Conservation (phyloP, 345 rosid species). For the Pugionium cornutum region DNA sequence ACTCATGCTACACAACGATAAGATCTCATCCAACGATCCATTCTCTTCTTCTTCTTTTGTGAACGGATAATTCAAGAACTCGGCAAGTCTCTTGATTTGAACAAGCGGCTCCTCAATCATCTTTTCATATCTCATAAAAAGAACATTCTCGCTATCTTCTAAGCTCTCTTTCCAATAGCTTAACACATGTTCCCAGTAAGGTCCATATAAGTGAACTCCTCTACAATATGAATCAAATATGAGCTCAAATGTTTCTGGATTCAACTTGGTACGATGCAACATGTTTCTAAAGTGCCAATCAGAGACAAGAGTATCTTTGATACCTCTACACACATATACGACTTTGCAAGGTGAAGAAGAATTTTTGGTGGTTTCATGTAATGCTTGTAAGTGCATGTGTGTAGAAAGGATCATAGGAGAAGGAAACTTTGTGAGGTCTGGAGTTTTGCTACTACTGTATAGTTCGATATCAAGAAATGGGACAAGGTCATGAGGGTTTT, state of each 20-base stretch:
- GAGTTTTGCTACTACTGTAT: slow-evolving; percentile 25
- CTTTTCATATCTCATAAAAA: slow-evolving; percentile 59
- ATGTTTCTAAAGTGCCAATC: slow-evolving; percentile 35
- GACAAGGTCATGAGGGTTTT: slow-evolving; percentile 58
- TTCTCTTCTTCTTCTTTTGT: slow-evolving; percentile 44
- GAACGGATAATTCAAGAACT: slow-evolving; percentile 53
- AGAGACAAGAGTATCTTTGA: slow-evolving; percentile 47
- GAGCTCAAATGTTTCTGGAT: slow-evolving; percentile 33
- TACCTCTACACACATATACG: slow-evolving; percentile 56
- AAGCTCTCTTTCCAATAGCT: slow-evolving; percentile 56
- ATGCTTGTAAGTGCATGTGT: slow-evolving; percentile 37
- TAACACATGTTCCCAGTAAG: slow-evolving; percentile 63
- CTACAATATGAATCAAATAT: slow-evolving; percentile 33
- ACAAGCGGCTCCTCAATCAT: slow-evolving; percentile 40
- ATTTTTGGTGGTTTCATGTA: slow-evolving; percentile 30
- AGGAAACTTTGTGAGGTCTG: slow-evolving; percentile 36
- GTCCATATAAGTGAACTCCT: slow-evolving; percentile 53
- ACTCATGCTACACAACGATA: slow-evolving; percentile 54
- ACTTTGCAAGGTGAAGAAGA: slow-evolving; percentile 46
- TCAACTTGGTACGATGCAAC: slow-evolving; percentile 45
- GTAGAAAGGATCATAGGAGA: slow-evolving; percentile 52
- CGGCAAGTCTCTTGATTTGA: slow-evolving; percentile 45
- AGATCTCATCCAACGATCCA: slow-evolving; percentile 44
- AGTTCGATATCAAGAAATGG: slow-evolving; percentile 51
- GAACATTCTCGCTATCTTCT: slow-evolving; percentile 42